Conservation (phyloP, 2,329 filamentous ascomycete species). For the Penicillium sp. region DNA sequence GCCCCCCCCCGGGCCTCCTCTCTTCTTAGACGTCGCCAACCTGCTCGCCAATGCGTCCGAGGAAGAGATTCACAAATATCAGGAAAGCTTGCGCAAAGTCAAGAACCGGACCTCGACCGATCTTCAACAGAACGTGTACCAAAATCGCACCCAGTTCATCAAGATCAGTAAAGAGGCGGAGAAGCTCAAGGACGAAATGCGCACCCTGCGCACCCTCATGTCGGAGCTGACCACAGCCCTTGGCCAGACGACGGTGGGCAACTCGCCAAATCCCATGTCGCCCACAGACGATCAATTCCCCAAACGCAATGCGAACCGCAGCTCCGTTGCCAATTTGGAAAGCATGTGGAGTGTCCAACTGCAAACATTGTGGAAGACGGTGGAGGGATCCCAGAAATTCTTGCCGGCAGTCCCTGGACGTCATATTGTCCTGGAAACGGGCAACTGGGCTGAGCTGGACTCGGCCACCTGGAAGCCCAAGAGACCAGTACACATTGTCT, state of each 20-base stretch:
- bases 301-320: conserved; percentile 73
- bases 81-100: conserved; percentile 73
- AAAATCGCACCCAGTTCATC: conserved; percentile 97
- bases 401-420: conserved; percentile 87
- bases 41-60: conserved; percentile 84
- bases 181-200: conserved; percentile 96
- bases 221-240: conserved; percentile 80
- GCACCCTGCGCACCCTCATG: conserved; percentile 85
- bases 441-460: conserved; percentile 93
- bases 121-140: conserved; percentile 92
- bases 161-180: conserved; percentile 99
- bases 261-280: conserved; percentile 60
- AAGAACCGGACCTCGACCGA: conserved; percentile 79
- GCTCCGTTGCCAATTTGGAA: conserved; percentile 77
- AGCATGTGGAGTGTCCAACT: conserved; percentile 69
- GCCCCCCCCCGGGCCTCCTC: not conserved
- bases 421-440: conserved; percentile 90
- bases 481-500: conserved; percentile 84
- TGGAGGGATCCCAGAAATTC: conserved; percentile 98
- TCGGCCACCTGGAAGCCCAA: conserved; percentile 95
- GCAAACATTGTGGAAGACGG: conserved; percentile 88
- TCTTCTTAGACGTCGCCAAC: conserved; percentile 53
- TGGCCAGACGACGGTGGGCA: conserved; percentile 48
- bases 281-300: conserved; percentile 55
- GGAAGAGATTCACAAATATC: conserved; percentile 81